Evolutionary conservation across 495 filamentous ascomycete species (phyloP).

Genomic region (Xylaria grammica): DNA sequence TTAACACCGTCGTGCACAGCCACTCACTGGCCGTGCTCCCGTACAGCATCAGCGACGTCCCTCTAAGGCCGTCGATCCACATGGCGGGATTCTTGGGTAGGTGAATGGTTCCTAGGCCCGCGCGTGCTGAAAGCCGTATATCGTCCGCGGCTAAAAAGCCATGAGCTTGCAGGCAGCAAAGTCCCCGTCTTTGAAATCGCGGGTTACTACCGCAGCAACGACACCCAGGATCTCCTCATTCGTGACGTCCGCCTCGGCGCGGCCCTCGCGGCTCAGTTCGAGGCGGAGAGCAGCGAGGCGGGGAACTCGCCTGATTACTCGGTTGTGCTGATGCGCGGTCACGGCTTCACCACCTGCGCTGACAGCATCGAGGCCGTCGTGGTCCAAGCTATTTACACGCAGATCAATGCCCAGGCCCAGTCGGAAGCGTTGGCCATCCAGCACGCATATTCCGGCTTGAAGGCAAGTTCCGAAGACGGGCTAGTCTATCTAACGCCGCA

Average conservation of each 20-base stretch:
- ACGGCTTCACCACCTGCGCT: slow-evolving; percentile 53
- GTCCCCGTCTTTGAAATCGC: slow-evolving; percentile 46
- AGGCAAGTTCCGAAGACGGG: no score
- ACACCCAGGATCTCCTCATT: slow-evolving; percentile 51
- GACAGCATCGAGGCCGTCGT: slow-evolving; percentile 47
- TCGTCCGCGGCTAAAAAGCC: neutral
- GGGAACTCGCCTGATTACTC: slow-evolving; percentile 32
- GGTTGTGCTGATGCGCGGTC: slow-evolving; percentile 54
- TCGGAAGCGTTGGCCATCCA: slow-evolving; percentile 31
- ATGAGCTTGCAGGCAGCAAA: neutral
- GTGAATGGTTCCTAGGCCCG: neutral
- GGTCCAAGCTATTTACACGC: slow-evolving; percentile 51
- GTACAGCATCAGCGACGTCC: slow-evolving; percentile 49
- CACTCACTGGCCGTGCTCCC: slow-evolving; percentile 54
- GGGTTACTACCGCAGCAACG: slow-evolving; percentile 27
- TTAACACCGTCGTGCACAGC: slow-evolving; percentile 54
- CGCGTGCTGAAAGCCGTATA: neutral
- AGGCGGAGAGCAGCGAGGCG: slow-evolving; percentile 28
- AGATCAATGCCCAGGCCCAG: slow-evolving; percentile 51
- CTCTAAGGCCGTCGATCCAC: slow-evolving; percentile 47
- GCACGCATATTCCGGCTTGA: neutral
- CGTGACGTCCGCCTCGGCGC: slow-evolving; percentile 38
- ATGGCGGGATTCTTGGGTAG: slow-evolving; percentile 57
- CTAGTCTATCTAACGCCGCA: neutral
- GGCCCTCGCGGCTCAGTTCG: slow-evolving; percentile 28